Evolutionary conservation across 805 yeast genomes (phyloP), one percentile per base, ranked within the genome.

Genomic region (Yamadazyma insecticola): DNA sequence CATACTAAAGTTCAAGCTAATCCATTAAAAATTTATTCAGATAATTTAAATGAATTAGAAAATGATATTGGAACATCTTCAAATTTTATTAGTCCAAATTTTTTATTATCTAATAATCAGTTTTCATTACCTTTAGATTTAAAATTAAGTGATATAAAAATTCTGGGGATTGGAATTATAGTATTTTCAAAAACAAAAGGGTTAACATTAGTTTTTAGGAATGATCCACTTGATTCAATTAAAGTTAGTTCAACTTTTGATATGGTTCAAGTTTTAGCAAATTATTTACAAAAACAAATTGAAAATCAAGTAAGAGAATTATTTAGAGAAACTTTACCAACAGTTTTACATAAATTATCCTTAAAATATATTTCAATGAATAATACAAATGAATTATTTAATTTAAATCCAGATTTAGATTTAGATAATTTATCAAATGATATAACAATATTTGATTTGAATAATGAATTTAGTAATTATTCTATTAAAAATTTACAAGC

Each of bases 211-310:
- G 96, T 87, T 18, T 87, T 87, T 60, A 73, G 89, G 45, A 87
- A 87, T 55, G 96, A 87, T 55, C 96, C 96, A 1, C 65, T 87
- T 34, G 95, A 86, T 44, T 73, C 79, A 13, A 86, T 87, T 40
- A 78, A 77, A 45, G 94, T 87, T 10, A 76, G 79, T 40, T 83
- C 94, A 4, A 81, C 95, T n/a, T 87, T 87, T 55, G 95, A 87
- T 57, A 75, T 78, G 24, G 81, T 87, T 26, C 82, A 81, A 30
- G 88, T 88, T 1, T 74, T 87, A 45, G 92, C 94, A n/a, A 72
- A 76, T 36, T 83, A 85, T 44, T 57, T 87, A 39, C 95, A 87
- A 50, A 72, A 74, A 27, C 92, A 86, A 51, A 87, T 87, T 37
- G 95, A 87, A 51, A 71, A 67, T 32, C 92, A 84, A 52, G 78